phyloP scores from a whole-genome alignment of 2,329 filamentous ascomycete species.

The Paracamarosporium sp. region DNA sequence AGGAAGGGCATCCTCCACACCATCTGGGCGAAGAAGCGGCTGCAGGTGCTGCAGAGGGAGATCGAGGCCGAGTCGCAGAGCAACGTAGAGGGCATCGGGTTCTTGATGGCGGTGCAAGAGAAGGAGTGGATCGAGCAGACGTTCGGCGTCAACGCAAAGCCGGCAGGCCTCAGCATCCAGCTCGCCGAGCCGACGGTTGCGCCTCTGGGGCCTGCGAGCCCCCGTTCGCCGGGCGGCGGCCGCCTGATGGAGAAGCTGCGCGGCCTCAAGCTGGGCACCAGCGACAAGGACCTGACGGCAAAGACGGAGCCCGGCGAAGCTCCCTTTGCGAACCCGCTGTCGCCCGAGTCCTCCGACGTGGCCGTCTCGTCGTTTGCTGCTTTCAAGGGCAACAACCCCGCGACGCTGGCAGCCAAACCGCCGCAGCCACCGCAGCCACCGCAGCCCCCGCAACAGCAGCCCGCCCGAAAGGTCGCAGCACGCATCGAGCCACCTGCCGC shows the following conservation, averaged over 20 bases:
- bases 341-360: constrained; percentile 68
- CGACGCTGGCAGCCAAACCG: constrained; percentile 50
- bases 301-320: constrained; percentile 37
- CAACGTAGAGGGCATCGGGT: constrained; percentile 81
- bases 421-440: constrained; percentile 47
- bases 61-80: constrained; percentile 74
- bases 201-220: constrained; percentile 65
- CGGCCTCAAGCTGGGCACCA: constrained; percentile 79
- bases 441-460: constrained; percentile 41
- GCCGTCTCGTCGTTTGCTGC: constrained; percentile 67
- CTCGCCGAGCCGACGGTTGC: constrained; percentile 44
- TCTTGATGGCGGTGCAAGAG: constrained; percentile 84
- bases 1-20: constrained; percentile 86
- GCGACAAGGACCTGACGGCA: constrained; percentile 67
- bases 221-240: constrained; percentile 68
- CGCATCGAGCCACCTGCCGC: constrained; percentile 47
- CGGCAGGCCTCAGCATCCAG: constrained; percentile 46
- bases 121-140: constrained; percentile 85
- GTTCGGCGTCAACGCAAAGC: constrained; percentile 68
- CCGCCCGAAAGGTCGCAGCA: constrained; percentile 42
- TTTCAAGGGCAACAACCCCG: constrained; percentile 59
- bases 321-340: constrained; percentile 58
- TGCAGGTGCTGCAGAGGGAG: constrained; percentile 77
- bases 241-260: constrained; percentile 80
- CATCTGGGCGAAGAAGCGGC: constrained; percentile 84